phyloP scores from a whole-genome alignment of 257 asterid genomes.

The Ehretia macrophylla region DNA sequence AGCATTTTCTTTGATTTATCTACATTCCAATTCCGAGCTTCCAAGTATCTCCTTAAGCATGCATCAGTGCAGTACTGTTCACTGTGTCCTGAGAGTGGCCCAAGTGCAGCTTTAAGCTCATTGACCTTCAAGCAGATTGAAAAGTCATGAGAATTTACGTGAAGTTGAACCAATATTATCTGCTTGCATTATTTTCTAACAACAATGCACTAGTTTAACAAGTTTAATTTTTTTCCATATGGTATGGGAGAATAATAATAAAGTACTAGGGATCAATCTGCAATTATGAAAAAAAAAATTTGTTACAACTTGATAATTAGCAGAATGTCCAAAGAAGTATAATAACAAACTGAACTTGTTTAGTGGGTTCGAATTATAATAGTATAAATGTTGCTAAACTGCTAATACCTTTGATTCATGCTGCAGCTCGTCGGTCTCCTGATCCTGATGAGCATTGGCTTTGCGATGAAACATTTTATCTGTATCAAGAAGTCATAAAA shows the following conservation, averaged over 20 bases:
- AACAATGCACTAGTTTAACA: neutral
- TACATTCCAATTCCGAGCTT: conserved; percentile 79
- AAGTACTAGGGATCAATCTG: no score
- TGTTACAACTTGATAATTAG: no score
- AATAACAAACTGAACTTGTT: neutral
- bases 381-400: neutral
- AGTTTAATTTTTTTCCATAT: neutral
- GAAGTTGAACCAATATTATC: neutral
- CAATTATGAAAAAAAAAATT: no score
- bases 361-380: neutral
- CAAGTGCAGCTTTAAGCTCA: conserved; percentile 70
- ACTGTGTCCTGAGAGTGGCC: conserved; percentile 62
- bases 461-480: conserved; percentile 59
- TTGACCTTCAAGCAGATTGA: conserved; percentile 41
- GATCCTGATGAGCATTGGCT: conserved; percentile 45
- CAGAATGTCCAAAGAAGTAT: no score
- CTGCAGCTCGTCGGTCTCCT: conserved; percentile 49
- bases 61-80: conserved; percentile 69
- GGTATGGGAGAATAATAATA: no score
- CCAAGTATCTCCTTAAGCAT: conserved; percentile 80
- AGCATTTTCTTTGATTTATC: conserved; percentile 89
- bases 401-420: conserved; percentile 55
- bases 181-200: neutral
- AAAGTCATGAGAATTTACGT: neutral
- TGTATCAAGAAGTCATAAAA: neutral